A percentile compares a stretch with the other conserved stretches of the same genome.
phyloP scores from a whole-genome alignment of 1,284 basidiomycete species.

The Gastroboletus turbinatus region DNA sequence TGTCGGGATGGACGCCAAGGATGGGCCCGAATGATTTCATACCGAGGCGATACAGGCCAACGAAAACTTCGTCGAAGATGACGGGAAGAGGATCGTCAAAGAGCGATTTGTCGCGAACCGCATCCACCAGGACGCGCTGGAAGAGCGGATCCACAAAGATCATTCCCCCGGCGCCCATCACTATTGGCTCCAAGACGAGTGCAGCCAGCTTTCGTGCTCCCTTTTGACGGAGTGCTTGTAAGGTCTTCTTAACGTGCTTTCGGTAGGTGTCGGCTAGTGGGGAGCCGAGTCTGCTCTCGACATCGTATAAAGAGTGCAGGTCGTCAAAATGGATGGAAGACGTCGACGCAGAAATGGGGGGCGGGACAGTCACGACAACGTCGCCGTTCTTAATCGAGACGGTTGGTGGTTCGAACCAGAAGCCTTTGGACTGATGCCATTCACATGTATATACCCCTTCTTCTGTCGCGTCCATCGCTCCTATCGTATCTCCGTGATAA shows the following conservation, averaged over 20 bases:
- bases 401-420: constrained; percentile 91
- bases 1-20: constrained; percentile 78
- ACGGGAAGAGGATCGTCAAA: constrained; percentile 70
- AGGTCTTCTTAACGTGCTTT: constrained; percentile 52
- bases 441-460: constrained; percentile 94
- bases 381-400: constrained; percentile 67
- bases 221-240: constrained; percentile 50
- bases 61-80: constrained; percentile 96
- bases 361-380: constrained; percentile 60
- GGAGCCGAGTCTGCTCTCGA: constrained; percentile 59
- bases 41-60: constrained; percentile 87
- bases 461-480: constrained; percentile 93
- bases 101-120: constrained; percentile 56
- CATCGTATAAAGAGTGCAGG: constrained; percentile 71
- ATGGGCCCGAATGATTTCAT: constrained; percentile 63
- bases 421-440: constrained; percentile 92
- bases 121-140: constrained; percentile 85
- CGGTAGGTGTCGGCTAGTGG: constrained; percentile 69
- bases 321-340: constrained; percentile 37
- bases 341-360: constrained; percentile 42
- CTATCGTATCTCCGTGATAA: constrained; percentile 98
- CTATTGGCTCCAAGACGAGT: constrained; percentile 87
- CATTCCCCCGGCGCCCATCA: constrained; percentile 98
- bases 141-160: constrained; percentile 97
- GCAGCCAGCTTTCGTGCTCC: constrained; percentile 57